Evolutionary conservation across 2,329 filamentous ascomycete genomes (phyloP), one percentile per base, ranked within the genome.

Genomic region (Fusarium chaquense): DNA sequence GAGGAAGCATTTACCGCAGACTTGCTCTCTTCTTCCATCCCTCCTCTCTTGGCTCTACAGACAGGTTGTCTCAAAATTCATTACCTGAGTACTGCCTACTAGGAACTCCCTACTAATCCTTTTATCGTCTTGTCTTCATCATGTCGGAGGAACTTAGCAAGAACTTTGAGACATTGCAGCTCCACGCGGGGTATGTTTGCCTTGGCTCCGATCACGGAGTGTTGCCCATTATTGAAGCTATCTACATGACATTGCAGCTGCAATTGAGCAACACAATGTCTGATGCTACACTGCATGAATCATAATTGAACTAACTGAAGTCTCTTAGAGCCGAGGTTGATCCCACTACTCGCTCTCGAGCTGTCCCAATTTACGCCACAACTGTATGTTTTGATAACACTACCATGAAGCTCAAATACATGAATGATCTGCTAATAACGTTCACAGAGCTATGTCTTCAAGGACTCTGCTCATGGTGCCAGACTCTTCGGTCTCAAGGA

Each of bases 401-500:
- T 32, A 9, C 16, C 24, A 54, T 58, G 26, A 54, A 26, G 32
- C 33, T 55, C 32, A 20, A 32, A 22, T 36, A 13, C 38, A 35
- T 46, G 20, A 35, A 49, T 33, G 13, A 16, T 32, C 6, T 43
- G 33, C 58, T 60, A 33, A 70, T 26, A 15, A 10, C 20, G 4
- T 3, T 24, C 32, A 28, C 71, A 94, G 91, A 97, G 93, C 76
- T 99, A 85, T 81, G 89, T 89, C 55, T 99, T 99, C 88, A 91
- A 98, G 88, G 93, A 98, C 84, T 97, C 93, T 53, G 95, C 94
- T 51, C 96, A 98, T 77, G 96, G 93, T 67, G 96, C 96, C 58
- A 90, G 94, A 79, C 90, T 99, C 43, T 99, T 99, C 78, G 93
- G 93, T 78, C 92, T 99, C 81, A 97, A 98, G 84, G 94, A 98